Evolutionary conservation across 441 rosid genomes (phyloP).

Genomic region (Euphorbia celastroides): DNA sequence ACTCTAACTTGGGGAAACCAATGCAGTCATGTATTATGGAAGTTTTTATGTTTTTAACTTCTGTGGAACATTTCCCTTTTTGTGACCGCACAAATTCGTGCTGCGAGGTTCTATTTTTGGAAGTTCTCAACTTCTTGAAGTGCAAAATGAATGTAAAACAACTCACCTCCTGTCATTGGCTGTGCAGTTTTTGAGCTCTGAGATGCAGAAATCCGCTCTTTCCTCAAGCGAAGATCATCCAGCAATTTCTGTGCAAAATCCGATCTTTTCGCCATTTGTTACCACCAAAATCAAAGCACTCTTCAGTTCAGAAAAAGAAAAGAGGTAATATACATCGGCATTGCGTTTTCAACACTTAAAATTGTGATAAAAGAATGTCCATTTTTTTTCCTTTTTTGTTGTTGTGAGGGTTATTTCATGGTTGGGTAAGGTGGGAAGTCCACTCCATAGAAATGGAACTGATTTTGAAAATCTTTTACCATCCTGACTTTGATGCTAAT

Average conservation of each 20-base stretch:
- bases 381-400: constrained; percentile 6
- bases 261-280: constrained; percentile 68
- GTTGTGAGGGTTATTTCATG: constrained; percentile 67
- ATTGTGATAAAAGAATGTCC: constrained; percentile 1
- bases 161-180: constrained; percentile 40
- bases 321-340: constrained; percentile 12
- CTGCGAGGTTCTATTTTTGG: too few relatives aligned
- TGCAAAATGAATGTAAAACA: neutral
- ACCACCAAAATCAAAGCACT: constrained; percentile 20
- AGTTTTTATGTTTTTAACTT: neutral
- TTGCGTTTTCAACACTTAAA: constrained; percentile 12
- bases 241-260: constrained; percentile 92
- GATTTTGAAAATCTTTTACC: too few relatives aligned
- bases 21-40: neutral
- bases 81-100: too few relatives aligned
- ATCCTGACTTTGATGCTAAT: constrained; percentile 67
- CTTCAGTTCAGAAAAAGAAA: constrained; percentile 15
- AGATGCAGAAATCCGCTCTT: constrained; percentile 61
- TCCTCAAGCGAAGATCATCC: constrained; percentile 75
- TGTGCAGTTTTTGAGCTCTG: constrained; percentile 39
- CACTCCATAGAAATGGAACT: constrained; percentile 28
- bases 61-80: too few relatives aligned
- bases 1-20: neutral
- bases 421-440: constrained; percentile 73
- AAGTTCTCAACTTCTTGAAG: too few relatives aligned